Conservation (phyloP, 129 eudicot species). For the Rutidosis leptorrhynchoides region DNA sequence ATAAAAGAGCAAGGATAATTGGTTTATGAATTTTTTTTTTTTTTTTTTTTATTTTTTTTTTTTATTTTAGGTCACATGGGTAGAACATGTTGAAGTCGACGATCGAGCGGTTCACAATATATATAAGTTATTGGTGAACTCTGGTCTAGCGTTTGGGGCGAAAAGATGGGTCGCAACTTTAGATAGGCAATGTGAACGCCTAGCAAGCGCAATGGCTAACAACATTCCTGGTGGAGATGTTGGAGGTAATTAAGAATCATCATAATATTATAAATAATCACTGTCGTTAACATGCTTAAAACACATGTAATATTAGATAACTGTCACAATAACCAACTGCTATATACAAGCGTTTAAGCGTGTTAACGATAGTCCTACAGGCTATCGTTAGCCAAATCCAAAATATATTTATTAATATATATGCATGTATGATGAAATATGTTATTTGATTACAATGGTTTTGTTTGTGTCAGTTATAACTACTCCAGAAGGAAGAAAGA, state of each 20-base stretch:
- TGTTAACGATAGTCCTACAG: too few species aligned
- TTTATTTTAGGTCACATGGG: constrained; percentile 71
- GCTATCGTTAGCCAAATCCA: too few species aligned
- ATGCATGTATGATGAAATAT: background rate
- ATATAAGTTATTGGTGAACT: constrained; percentile 63
- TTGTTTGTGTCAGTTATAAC: constrained; percentile 55
- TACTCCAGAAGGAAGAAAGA: constrained; percentile 94
- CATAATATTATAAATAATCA: too few species aligned
- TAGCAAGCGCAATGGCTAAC: constrained; percentile 91
- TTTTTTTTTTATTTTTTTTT: background rate
- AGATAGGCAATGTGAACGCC: constrained; percentile 92
- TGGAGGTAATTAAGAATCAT: constrained; percentile 87
- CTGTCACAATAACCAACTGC: too few species aligned
- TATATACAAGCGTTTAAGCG: too few species aligned
- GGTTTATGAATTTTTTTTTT: background rate
- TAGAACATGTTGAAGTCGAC: constrained; percentile 96
- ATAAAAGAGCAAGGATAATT: background rate
- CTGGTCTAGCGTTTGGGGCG: constrained; percentile 94
- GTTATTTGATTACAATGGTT: constrained; percentile 3
- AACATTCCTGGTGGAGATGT: constrained; percentile 88
- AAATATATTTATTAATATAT: background rate
- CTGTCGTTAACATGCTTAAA: too few species aligned
- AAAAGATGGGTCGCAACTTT: constrained; percentile 87
- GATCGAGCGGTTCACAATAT: constrained; percentile 76
- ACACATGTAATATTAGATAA: too few species aligned